Conservation (phyloP, 2,329 filamentous ascomycete genomes). For the Cladosporium halotolerans region DNA sequence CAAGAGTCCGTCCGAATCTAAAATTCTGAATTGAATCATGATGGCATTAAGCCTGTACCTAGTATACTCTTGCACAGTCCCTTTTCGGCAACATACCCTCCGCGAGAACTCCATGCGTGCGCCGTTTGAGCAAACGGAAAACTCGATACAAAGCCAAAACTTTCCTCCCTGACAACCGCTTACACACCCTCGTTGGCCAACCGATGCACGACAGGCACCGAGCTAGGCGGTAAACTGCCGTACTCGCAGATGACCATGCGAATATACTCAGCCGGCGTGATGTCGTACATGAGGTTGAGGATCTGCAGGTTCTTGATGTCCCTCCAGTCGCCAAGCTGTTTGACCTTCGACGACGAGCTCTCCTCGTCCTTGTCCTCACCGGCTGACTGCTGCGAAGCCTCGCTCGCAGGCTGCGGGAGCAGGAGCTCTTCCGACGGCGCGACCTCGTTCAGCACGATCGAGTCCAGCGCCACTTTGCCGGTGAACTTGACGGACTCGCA, state of each 20-base stretch:
- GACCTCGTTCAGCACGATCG: conserved; percentile 90
- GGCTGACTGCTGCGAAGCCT: not conserved
- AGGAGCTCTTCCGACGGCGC: conserved; percentile 64
- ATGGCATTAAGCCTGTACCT: not conserved
- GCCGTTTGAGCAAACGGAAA: too few species aligned
- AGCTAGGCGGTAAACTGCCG: conserved; percentile 77
- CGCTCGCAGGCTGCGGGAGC: conserved; percentile 9
- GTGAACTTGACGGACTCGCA: conserved; percentile 96
- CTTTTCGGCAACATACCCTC: not conserved
- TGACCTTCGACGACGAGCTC: conserved; percentile 19
- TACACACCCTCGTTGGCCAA: conserved; percentile 28
- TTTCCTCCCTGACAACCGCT: not conserved
- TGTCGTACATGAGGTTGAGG: conserved; percentile 80
- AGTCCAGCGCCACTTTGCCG: conserved; percentile 81
- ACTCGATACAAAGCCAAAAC: not conserved
- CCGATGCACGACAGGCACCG: conserved; percentile 69
- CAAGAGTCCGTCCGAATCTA: too few species aligned
- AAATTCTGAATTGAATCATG: not conserved
- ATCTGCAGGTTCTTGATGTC: conserved; percentile 57
- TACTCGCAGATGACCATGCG: conserved; percentile 88
- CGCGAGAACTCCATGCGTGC: too few species aligned
- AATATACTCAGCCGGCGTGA: conserved; percentile 80
- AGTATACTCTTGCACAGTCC: not conserved
- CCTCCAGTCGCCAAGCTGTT: conserved; percentile 46
- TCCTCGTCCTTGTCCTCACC: conserved; percentile 21